Evolutionary conservation across 176 grass and related monocot genomes (phyloP).

Genomic region (Tuctoria greenei): DNA sequence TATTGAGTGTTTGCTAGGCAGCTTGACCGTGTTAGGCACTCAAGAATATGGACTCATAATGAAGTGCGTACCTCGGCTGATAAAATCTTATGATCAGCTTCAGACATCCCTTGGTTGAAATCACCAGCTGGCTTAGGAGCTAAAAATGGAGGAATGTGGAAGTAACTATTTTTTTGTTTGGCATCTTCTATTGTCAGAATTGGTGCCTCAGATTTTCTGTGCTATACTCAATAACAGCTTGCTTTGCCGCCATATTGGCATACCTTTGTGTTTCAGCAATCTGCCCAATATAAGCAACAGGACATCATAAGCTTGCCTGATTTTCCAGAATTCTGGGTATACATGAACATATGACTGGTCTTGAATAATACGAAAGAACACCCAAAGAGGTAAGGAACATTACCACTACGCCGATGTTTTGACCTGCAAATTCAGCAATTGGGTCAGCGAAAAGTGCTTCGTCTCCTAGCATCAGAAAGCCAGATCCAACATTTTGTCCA

Average conservation of each 20-base stretch:
- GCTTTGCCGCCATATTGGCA: conserved; percentile 73
- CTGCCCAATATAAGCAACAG: conserved; percentile 39
- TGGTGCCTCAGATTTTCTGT: conserved; percentile 67
- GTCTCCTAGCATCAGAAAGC: conserved; percentile 32
- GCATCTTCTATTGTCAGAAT: conserved; percentile 84
- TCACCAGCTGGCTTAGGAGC: conserved; percentile 60
- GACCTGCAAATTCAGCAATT: conserved; percentile 66
- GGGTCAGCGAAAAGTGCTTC: conserved; percentile 71
- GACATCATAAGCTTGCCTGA: background rate
- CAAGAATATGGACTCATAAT: background rate
- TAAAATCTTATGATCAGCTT: conserved; percentile 87
- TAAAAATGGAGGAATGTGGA: conserved; percentile 45
- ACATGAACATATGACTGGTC: background rate
- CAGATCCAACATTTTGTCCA: conserved; percentile 60
- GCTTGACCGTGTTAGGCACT: background rate
- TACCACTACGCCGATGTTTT: conserved; percentile 86
- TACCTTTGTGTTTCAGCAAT: conserved; percentile 81
- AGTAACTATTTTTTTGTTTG: conserved; percentile 57
- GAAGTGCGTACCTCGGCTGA: conserved; percentile 52
- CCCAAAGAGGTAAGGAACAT: conserved; percentile 6
- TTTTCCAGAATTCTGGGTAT: background rate
- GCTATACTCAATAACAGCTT: conserved; percentile 61
- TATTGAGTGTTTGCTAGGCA: background rate
- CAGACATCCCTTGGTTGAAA: conserved; percentile 69
- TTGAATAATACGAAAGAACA: background rate